Evolutionary conservation across 1,284 basidiomycete species (phyloP), one percentile per base, ranked within the genome.

Genomic region (Laetiporus sulphureus): DNA sequence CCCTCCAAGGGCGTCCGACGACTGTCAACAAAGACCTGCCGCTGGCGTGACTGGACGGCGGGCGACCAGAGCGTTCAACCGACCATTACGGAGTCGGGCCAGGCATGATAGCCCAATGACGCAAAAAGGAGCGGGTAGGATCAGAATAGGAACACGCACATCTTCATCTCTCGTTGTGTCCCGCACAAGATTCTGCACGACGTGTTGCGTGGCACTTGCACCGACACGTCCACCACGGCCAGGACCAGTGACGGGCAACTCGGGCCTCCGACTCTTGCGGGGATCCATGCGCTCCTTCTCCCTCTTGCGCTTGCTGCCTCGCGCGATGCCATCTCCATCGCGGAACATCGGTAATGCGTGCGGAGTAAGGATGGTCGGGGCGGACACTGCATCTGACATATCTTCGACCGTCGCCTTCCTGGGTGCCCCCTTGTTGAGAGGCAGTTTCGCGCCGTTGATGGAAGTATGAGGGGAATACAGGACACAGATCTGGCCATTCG

Each of bases 151-250:
- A 16, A 32, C 45, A 89, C 92, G 75, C 69, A 95, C 92, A 67
- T 97, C 93, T 66, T 94, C 83, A 67, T 90, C 89, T 56, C 90
- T 69, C 32, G 86, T 88, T 48, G 82, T 88, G 59, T 93, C 89
- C 58, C 87, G 76, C 42, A 93, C 91, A 59, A 99, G 68, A 54
- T 89, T 87, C 65, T 96, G 91, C 32, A 99, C 92, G 48, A 97
- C 79, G 57, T 95, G 90, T 53, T 96, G 91, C 35, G 89, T 97
- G 4, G 92, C 95, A 64, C 89, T 92, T 27, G 91, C 88, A 19
- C 96, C 96, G 34, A 99, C 89, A 22, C 95, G 71, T 35, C 96
- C 96, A 21, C 94, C 95, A 54, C 77, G 78, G 39, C 96, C 96
- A 22, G 89, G 90, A 4, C 96, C 96, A 41, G 73, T 80, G 34